Evolutionary conservation across 1,284 basidiomycete genomes (phyloP), one percentile per base, ranked within the genome.

Genomic region (Gomphus bonarii): DNA sequence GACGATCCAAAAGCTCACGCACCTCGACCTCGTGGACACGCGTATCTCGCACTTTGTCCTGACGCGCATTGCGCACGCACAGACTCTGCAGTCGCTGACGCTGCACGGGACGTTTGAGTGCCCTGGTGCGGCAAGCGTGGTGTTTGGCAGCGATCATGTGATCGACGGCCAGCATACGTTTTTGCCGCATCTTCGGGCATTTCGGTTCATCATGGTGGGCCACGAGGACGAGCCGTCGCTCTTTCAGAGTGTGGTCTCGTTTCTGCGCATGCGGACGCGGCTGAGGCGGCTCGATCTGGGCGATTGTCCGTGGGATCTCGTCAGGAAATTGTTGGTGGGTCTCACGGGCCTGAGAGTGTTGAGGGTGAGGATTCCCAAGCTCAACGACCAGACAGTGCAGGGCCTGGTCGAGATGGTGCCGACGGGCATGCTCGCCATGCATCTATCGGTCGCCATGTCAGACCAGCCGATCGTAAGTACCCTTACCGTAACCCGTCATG

Each of bases 11-110:
- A 79, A 80, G 60, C 75, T 85, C 57, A 83, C 81, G 0, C 80
- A 82, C 58, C 76, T 84, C 57, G 81, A 85, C 63, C 75, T 84
- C 48, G 80, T 84, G 49, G 80, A 83, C 64, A 83, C 82, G 12
- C 74, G 78, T 8, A 80, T 85, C 43, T 81, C 79, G 6, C 79
- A 81, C 62, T 68, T 77, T 47, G 81, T 84, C 30, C 73, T 84
- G 31, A 74, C 79, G 9, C 75, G 81, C 18, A 81, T 84, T 50
- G 77, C 79, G 0, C 79, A 80, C 61, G 81, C 81, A 1, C 75
- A 79, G 58, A 76, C 75, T 40, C 69, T 85, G 49, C 74, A 78
- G 63, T 78, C 77, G 58, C 68, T 85, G 38, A 84, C 81, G 0
- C 68, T 85, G 1, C 82, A 84, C 62, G 81, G 82, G 18, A 80